Evolutionary conservation across 1,139 yeast genomes (phyloP).

Genomic region (Sugiyamaella neomexicana): DNA sequence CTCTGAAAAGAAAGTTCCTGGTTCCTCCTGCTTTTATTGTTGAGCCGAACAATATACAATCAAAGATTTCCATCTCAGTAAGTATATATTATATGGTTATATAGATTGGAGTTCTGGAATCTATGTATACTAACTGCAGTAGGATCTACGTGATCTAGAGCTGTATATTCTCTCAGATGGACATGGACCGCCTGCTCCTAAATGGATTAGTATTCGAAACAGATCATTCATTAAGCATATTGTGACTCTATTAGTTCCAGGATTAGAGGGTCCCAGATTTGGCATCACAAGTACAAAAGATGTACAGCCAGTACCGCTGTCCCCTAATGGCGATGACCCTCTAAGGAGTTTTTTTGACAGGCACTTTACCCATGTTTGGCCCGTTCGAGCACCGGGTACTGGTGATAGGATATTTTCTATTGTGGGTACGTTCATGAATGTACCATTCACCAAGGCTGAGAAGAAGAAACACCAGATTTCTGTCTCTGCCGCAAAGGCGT

Average conservation of each 20-base stretch:
- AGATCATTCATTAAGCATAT: constrained; percentile 50
- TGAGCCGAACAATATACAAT: constrained; percentile 23
- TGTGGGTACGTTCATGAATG: constrained; percentile 54
- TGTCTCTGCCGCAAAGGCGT: constrained; percentile 8
- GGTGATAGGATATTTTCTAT: constrained; percentile 57
- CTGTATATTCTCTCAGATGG: constrained; percentile 49
- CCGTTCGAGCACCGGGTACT: constrained; percentile 61
- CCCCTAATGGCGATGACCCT: constrained; percentile 26
- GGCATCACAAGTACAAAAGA: constrained; percentile 33
- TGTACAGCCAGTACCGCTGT: constrained; percentile 25
- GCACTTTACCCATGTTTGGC: constrained; percentile 47
- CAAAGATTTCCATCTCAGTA: constrained; percentile 22
- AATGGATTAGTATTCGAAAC: constrained; percentile 39
- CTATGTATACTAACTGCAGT: constrained; percentile 7
- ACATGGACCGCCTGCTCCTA: constrained; percentile 27
- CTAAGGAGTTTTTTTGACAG: constrained; percentile 45
- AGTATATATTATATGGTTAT: constrained; percentile 26
- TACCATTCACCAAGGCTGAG: constrained; percentile 59
- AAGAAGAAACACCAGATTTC: constrained; percentile 37
- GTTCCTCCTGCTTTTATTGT: constrained; percentile 35
- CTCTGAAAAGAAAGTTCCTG: constrained; percentile 26
- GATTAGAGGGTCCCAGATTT: constrained; percentile 53
- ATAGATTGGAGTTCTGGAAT: neutral
- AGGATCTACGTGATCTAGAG: constrained; percentile 54
- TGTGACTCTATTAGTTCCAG: constrained; percentile 67